Evolutionary conservation across 768 basidiomycete species (phyloP), one percentile per base, ranked within the genome.

Genomic region (Boletus reticuloceps): DNA sequence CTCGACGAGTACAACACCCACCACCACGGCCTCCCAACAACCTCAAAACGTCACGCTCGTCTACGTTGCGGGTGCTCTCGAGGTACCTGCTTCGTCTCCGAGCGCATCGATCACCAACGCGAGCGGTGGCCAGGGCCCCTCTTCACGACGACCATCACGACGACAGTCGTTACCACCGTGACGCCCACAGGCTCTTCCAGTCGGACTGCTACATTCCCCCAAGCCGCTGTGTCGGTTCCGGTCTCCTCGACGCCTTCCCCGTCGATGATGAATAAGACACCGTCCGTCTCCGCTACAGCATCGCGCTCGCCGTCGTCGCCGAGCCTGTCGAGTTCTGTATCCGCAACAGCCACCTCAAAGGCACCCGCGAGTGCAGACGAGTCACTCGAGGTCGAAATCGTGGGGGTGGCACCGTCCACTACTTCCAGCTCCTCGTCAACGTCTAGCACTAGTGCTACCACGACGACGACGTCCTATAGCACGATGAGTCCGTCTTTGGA

Each of bases 11-110:
- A 41, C 56, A 22, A 32, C 42, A 1, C 59, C 69, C 6, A 43
- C 29, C 6, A 11, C 59, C 11, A 60, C 48, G 9, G 19, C 54
- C 25, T 50, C 58, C 14, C 53, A 64, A 29, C 57, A 59, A 22
- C 52, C 58, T 25, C 56, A 54, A 31, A 79, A 78, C 51, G 82
- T 84, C 7, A 78, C 78, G 0, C 73, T 87, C n/a, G 69, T 80
- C 22, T 85, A 84, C 65, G 74, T 74, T 4, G 77, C 82, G 9
- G 64, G 64, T 5, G 54, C 66, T 6, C 74, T 73, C 31, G 70
- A 71, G 46, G 64, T 70, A 13, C 63, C 64, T 12, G 55, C 61
- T 16, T 42, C 49, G 9, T 47, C 52, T 22, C 27, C 55, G 14
- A 52, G 43, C 11, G 17, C 55, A 9, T 45, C 53, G 1, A 40